Base-by-base conservation (phyloP, 768 basidiomycete genomes). In the Leccinum broughii region DNA sequence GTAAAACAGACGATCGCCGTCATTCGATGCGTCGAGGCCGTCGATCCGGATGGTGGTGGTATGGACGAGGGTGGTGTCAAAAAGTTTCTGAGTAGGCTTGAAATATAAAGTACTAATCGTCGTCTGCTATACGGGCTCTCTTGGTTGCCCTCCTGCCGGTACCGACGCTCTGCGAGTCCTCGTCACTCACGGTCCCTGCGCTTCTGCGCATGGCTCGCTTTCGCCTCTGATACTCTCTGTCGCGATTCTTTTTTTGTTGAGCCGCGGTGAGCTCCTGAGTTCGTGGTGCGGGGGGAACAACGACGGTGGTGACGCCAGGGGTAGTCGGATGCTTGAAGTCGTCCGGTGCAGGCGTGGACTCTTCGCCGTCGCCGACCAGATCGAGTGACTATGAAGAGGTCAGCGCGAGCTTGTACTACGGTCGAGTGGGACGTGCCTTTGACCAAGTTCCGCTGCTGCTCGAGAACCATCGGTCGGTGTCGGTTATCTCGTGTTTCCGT, bases 391-490 rank as follows among this genome's bases (percentile, higher is more conserved):
- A 63, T 5, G 48, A 60, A 8, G 58, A 41, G 39, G 55, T 64
- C 34, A 58, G 57, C 32, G n/a, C 35, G 41, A 35, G 57, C 54
- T 8, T 44, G 49, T 17, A 55, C 52, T 14, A 56, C 52, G 55
- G 59, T 39, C 10, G 59, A 30, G 37, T 28, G 22, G 30, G 24
- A 59, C 67, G 51, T 66, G 88, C 92, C 82, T 89, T 92, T 70
- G 84, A 83, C 73, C 83, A 85, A 3, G 92, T 92, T 32, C 83
- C 68, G 65, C 91, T 93, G 75, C 91, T 93, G 60, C 81, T 88
- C 2, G 92, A 92, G 74, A 94, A 94, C 62, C 93, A 77, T 51
- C 92, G 81, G 68, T 94, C 92, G 13, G 82, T 77, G 58, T 93
- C 92, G 62, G 82, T 84, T 59, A 92, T 82, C 64, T 93, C 91